Evolutionary conservation across 2,329 filamentous ascomycete species (phyloP), one percentile per base, ranked within the genome.

Genomic region (Arthroderma sp.): DNA sequence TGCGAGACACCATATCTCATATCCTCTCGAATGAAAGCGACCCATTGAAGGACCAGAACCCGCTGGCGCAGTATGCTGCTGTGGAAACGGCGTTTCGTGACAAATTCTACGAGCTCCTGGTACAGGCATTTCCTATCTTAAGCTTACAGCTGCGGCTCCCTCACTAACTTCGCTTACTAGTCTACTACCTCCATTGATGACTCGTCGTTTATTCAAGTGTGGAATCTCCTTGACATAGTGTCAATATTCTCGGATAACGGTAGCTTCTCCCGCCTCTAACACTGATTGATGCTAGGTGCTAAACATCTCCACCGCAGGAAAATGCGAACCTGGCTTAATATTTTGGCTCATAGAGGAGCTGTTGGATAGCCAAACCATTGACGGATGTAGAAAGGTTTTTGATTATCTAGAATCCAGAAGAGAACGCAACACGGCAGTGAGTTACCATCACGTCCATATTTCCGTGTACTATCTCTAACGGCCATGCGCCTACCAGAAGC

Each of bases 261-360:
- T 70, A 74, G 73, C 67, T 80, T 70, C 59, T 29, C 32, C 6
- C 15, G 15, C 15, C 15, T 22, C 15, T 22, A 22, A 22, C 15
- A 22, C 15, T 22, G 15, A 22, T 22, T 22, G 15, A 22, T 22
- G 15, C 15, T 22, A 22, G 15, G 33, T 40, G 27, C 42, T 48
- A 15, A 46, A 5, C 31, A 9, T 22, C n/a, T 31, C 27, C 4
- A 27, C 29, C 44, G 27, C 44, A 53, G 45, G 54, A 36, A 34
- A 45, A 37, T 80, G 77, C 53, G 87, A 94, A 51, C 78, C 85
- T 0, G 83, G 83, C 11, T 71, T 98, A 6, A 73, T 91, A 5
- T 87, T 94, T 57, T 88, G 85, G 75, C 77, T 98, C 10, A 80
- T 95, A 15, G 91, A 99, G 61, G 91, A 96, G 63, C 75, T 98